Base-by-base conservation (phyloP, 352 stramenopile species). In the Thalassiosira hispida region DNA sequence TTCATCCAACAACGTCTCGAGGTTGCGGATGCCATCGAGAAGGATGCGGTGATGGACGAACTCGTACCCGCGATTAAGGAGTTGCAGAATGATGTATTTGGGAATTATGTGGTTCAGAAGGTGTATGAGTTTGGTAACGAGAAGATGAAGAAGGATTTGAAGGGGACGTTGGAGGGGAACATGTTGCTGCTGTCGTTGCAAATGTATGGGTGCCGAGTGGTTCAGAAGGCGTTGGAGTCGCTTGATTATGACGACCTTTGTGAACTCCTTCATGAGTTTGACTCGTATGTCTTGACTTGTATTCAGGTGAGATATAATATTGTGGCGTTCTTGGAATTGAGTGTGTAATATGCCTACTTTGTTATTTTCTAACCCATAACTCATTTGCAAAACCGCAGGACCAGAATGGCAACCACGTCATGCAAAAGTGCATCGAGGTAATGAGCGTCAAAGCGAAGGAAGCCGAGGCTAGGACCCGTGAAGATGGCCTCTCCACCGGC, bases 91-190 rank as follows among this genome's bases (percentile, higher is more conserved):
- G 94, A 97, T 84, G 96, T 99, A 5, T 99, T 99, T 84, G 97
- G 97, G 16, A 99, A 99, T 84, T 99, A 99, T 75, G 97, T 99
- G 25, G 97, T 99, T 40, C 97, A 99, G 84, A 98, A 98, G 77
- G 93, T 99, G 33, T 95, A 98, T 67, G 96, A 98, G 61, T 96
- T 98, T 85, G 96, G 96, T 25, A 97, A 89, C 5, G 35, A 87
- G 18, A 86, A 96, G 16, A 95, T 98, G 70, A 94, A 97, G 55
- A 89, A 94, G 38, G 67, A 94, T 31, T 85, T 99, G 7, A 80
- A 86, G 29, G 73, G 92, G 52, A 97, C 90, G 18, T 73, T 99
- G 72, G 92, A 94, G 59, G 94, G 91, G 44, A 96, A 99, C 81
- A 97, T 98, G 93, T 83, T 98, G 12, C 92, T 91, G 31, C 89